These are phyloP conservation scores for Cutaneotrichosporon mucoides DNA, from an alignment of 1,284 basidiomycete species.

Conservation along the genomic window DNA sequence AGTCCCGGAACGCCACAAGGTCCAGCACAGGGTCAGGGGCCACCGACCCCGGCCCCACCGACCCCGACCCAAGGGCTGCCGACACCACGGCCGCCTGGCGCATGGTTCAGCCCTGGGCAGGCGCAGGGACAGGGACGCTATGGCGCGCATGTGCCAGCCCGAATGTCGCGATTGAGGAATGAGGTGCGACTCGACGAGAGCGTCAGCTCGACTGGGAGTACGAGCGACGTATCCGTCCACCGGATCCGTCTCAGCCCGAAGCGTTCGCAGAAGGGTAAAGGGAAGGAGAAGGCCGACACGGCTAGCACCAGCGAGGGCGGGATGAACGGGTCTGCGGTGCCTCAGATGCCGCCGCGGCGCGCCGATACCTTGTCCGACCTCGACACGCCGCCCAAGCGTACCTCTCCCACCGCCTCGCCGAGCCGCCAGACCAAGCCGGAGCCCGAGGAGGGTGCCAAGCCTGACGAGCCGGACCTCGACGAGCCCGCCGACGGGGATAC, in stretches of 20 bases:
- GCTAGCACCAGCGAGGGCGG: background rate
- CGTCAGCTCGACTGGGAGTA: constrained; percentile 8
- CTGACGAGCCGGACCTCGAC: background rate
- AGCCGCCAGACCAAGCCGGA: background rate
- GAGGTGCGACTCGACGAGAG: constrained; percentile 21
- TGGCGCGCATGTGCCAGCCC: constrained; percentile 2
- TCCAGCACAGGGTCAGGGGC: too few species aligned
- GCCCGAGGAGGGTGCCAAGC: background rate
- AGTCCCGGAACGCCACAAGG: too few species aligned
- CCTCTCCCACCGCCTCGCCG: too few species aligned
- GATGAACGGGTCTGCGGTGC: background rate
- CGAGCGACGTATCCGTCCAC: constrained; percentile 3
- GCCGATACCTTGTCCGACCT: too few species aligned
- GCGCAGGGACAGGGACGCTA: background rate
- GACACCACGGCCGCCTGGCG: constrained; percentile 24
- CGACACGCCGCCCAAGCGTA: too few species aligned
- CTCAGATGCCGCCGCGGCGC: background rate
- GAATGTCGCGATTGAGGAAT: constrained; percentile 11
- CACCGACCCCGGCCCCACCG: background rate
- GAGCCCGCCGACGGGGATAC: constrained; percentile 7
- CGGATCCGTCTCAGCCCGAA: background rate
- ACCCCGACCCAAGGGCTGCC: background rate
- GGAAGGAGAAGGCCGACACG: too few species aligned
- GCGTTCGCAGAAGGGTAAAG: background rate
- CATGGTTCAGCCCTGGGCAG: constrained; percentile 15